Conservation (phyloP, 129 eudicot species). For the Chrysanthemum seticuspe region DNA sequence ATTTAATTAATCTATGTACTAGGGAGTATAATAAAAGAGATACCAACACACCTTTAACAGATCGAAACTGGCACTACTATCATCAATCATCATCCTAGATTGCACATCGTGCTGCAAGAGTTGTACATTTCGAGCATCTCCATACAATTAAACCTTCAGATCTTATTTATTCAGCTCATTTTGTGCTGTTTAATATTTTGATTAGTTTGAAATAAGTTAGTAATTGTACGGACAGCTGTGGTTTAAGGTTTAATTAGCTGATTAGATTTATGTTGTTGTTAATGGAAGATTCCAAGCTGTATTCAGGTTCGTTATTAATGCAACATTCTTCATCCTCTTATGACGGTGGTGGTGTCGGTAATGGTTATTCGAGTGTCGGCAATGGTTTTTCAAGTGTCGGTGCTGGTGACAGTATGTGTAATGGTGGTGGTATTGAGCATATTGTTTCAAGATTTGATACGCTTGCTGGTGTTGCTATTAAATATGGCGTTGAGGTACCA, state of each 20-base stretch:
- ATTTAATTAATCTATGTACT: not conserved
- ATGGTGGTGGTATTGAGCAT: slow-evolving; percentile 56
- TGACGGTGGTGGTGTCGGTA: slow-evolving; percentile 9
- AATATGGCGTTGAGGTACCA: slow-evolving; percentile 90
- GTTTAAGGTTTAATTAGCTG: no score
- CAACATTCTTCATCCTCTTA: slow-evolving; percentile 18
- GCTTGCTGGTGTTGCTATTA: slow-evolving; percentile 90
- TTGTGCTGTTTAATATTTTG: no score
- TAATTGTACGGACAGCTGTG: no score
- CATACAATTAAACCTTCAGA: not conserved
- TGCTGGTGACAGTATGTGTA: not conserved
- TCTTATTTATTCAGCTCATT: no score
- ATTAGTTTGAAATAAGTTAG: no score
- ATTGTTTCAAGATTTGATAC: slow-evolving; percentile 76
- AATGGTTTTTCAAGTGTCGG: slow-evolving; percentile 22
- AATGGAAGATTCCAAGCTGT: slow-evolving; percentile 27
- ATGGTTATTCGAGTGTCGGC: not conserved
- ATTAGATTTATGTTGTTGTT: not conserved
- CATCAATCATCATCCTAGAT: no score
- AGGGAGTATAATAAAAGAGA: not conserved
- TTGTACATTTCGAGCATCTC: slow-evolving; percentile 27
- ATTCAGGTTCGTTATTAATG: slow-evolving; percentile 18
- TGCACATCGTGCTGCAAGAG: not conserved
- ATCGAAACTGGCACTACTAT: not conserved
- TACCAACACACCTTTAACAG: not conserved